Conservation (phyloP, 2,329 filamentous ascomycete species). For the Aspergillus floridensis region DNA sequence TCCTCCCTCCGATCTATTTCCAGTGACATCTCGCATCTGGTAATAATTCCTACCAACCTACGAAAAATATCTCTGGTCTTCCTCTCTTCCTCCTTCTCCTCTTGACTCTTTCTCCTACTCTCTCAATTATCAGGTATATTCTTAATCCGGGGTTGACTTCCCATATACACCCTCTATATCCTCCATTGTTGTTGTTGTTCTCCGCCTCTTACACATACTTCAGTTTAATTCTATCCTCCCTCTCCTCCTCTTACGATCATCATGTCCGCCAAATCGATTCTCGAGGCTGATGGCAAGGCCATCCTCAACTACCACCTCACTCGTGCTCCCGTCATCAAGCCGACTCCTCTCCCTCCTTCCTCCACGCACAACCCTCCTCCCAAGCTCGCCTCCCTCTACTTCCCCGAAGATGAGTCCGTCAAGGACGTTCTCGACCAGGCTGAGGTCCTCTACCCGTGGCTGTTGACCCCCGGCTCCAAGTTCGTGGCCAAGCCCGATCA, state of each 20-base stretch:
- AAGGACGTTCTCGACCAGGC: constrained; percentile 88
- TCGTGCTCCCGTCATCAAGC: constrained; percentile 94
- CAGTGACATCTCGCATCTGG: background rate
- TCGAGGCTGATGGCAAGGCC: constrained; percentile 99
- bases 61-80: constrained; percentile 9
- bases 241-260: constrained; percentile 26
- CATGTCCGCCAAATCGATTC: constrained; percentile 95
- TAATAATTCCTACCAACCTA: constrained; percentile 1
- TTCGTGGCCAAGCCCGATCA: constrained; percentile 99
- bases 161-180: constrained; percentile 9
- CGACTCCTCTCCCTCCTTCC: constrained; percentile 80
- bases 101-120: background rate
- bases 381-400: constrained; percentile 88
- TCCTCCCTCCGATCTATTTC: constrained; percentile 2
- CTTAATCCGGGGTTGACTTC: constrained; percentile 17
- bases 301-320: constrained; percentile 99
- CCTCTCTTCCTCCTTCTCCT: constrained; percentile 8
- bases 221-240: constrained; percentile 5
- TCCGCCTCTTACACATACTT: constrained; percentile 6
- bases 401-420: constrained; percentile 82
- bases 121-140: constrained; percentile 1
- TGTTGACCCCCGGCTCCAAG: constrained; percentile 76
- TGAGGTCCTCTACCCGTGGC: constrained; percentile 95
- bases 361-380: constrained; percentile 88
- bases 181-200: constrained; percentile 1